phyloP scores from a whole-genome alignment of 257 asterid species.

The Capsicum rhomboideum region DNA sequence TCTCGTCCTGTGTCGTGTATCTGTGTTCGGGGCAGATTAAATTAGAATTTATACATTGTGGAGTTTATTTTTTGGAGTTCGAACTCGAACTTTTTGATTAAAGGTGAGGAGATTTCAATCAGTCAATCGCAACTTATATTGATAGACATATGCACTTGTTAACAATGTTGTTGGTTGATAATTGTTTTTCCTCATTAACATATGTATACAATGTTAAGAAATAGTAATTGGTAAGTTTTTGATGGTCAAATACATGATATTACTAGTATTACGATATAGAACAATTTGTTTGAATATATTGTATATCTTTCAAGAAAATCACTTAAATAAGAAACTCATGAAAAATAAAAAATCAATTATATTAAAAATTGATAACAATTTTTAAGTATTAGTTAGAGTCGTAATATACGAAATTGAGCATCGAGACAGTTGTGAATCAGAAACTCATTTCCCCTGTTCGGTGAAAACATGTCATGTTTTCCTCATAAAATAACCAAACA shows the following conservation, averaged over 20 bases:
- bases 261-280: neutral
- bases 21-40: neutral
- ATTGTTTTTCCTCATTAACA: neutral
- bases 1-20: neutral
- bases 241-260: neutral
- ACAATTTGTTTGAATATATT: neutral
- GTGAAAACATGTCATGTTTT: neutral
- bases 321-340: neutral
- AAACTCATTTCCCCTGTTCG: neutral
- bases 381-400: neutral
- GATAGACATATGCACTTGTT: neutral
- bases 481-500: neutral
- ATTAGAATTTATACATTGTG: accelerated
- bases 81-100: neutral
- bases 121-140: neutral
- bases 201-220: neutral
- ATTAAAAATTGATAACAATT: neutral
- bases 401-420: neutral
- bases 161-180: neutral
- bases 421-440: neutral
- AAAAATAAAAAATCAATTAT: too few relatives aligned
- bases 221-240: neutral
- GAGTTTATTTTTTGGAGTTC: neutral
- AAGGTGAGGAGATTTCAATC: too few relatives aligned
- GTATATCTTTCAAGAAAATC: too few relatives aligned